phyloP scores from a whole-genome alignment of 2,329 filamentous ascomycete species.

The Calonectria pseudoturangicola region DNA sequence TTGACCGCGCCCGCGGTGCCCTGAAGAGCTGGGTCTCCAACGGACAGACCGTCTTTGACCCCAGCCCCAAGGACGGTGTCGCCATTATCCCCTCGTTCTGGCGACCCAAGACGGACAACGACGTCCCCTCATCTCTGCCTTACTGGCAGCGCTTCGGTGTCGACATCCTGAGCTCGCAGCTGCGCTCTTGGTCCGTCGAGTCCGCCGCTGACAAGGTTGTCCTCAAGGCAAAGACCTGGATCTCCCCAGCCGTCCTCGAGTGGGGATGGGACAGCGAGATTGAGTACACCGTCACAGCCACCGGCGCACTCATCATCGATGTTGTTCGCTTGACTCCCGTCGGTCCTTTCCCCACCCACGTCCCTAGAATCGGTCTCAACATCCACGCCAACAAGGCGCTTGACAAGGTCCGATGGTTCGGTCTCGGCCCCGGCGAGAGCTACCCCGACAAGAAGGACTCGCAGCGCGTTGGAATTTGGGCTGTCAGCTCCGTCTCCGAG shows the following conservation, averaged over 20 bases:
- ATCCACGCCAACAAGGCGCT: slow-evolving; percentile 69
- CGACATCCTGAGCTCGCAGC: slow-evolving; percentile 66
- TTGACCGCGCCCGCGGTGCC: slow-evolving; percentile 67
- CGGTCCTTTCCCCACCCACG: slow-evolving; percentile 70
- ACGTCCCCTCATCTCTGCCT: slow-evolving; percentile 70
- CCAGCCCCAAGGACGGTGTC: slow-evolving; percentile 59
- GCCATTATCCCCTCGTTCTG: slow-evolving; percentile 72
- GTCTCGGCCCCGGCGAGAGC: slow-evolving; percentile 77
- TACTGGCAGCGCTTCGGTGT: slow-evolving; percentile 75
- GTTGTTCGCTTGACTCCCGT: slow-evolving; percentile 65
- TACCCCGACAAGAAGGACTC: slow-evolving; percentile 78
- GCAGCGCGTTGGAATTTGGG: slow-evolving; percentile 72
- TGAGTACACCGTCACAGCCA: slow-evolving; percentile 70
- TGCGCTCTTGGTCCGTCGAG: slow-evolving; percentile 63
- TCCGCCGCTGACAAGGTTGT: slow-evolving; percentile 66
- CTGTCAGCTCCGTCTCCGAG: slow-evolving; percentile 63
- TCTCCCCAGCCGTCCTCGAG: slow-evolving; percentile 76
- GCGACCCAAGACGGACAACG: slow-evolving; percentile 80
- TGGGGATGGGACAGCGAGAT: slow-evolving; percentile 73
- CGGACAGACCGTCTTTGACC: slow-evolving; percentile 59
- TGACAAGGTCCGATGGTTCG: slow-evolving; percentile 74
- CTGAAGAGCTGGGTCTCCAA: slow-evolving; percentile 64
- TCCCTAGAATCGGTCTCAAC: slow-evolving; percentile 78
- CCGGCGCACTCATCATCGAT: slow-evolving; percentile 67
- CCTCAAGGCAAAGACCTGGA: slow-evolving; percentile 71